phyloP scores from a whole-genome alignment of 352 stramenopile species.

The Phytophthora pisi region DNA sequence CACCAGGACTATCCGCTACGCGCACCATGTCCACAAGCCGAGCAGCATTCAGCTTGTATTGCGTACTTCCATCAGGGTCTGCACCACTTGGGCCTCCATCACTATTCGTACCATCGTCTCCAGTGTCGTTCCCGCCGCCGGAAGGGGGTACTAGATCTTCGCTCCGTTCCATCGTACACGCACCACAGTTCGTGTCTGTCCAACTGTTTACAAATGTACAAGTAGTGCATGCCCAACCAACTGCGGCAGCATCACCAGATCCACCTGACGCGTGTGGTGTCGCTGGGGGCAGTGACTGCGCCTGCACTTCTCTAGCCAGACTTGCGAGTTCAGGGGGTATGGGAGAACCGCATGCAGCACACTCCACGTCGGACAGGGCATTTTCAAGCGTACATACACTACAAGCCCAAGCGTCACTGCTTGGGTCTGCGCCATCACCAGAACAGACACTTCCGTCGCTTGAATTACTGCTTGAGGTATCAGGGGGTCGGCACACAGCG shows the following conservation, averaged over 20 bases:
- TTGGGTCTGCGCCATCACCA: slow-evolving; percentile 17
- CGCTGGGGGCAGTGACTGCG: slow-evolving; percentile 19
- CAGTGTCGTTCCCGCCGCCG: slow-evolving; percentile 1
- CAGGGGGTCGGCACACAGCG: slow-evolving; percentile 23
- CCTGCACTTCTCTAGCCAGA: slow-evolving; percentile 30
- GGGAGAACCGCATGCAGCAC: slow-evolving; percentile 64
- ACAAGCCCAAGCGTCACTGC: slow-evolving; percentile 62
- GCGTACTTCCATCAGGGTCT: neutral
- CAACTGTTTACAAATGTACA: slow-evolving; percentile 80
- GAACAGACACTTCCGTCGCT: slow-evolving; percentile 19
- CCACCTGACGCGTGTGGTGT: slow-evolving; percentile 1
- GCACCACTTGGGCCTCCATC: neutral
- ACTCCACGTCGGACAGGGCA: slow-evolving; percentile 54
- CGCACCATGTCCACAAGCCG: slow-evolving; percentile 46
- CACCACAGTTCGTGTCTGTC: slow-evolving; percentile 46
- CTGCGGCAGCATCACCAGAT: slow-evolving; percentile 4
- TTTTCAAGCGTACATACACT: slow-evolving; percentile 79
- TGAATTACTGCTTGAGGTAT: slow-evolving; percentile 16
- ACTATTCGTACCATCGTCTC: slow-evolving; percentile 17
- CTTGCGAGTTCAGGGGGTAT: slow-evolving; percentile 57
- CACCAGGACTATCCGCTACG: slow-evolving; percentile 36
- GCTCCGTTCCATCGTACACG: slow-evolving; percentile 62
- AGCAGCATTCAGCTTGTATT: slow-evolving; percentile 35
- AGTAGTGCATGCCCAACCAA: slow-evolving; percentile 61
- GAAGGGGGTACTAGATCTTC: slow-evolving; percentile 40